Evolutionary conservation across 768 basidiomycete genomes (phyloP), one percentile per base, ranked within the genome.

Genomic region (Sutorius australiensis): DNA sequence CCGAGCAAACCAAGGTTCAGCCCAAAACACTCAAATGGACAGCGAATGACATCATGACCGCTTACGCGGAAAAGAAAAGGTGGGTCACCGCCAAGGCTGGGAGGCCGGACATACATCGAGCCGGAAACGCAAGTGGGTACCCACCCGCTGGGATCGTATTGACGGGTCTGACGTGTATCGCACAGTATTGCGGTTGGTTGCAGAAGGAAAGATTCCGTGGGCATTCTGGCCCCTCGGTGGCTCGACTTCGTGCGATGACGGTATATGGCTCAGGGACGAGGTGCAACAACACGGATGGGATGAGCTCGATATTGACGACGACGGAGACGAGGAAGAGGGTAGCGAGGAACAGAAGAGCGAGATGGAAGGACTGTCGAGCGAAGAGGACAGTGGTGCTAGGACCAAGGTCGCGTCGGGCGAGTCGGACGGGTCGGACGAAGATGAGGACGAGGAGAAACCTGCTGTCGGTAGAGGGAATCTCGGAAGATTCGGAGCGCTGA

Each of bases 61-160:
- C 86, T 3, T 89, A 87, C 67, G 92, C 95, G 2, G 67, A 80
- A 46, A 74, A 77, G 52, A 90, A 87, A 66, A 87, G 89, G 17
- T 92, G 87, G 85, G 69, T 94, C 38, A 98, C 95, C 31, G 94
- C 95, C 10, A 89, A 93, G 68, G 90, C 90, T 6, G 94, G 92
- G 1, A 71, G 95, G 55, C 87, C 93, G 3, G 95, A 98, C 70
- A 73, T 89, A 21, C 86, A 92, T 63, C 81, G 95, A 38, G 91
- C 95, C 3, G 95, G 93, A 31, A 95, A 95, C 66, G 82, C 84
- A 11, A 84, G 93, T 93, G 67, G 67, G 91, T 80, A 8, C 48
- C n/a, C 52, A 17, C 31, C 30, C 13, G 5, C 19, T 31, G 2
- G 3, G n/a, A n/a, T 21, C 13, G 16, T 31, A 9, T 52, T 55